Evolutionary conservation across 345 rosid genomes (phyloP), one percentile per base, ranked within the genome.

Genomic region (Salix viminalis): DNA sequence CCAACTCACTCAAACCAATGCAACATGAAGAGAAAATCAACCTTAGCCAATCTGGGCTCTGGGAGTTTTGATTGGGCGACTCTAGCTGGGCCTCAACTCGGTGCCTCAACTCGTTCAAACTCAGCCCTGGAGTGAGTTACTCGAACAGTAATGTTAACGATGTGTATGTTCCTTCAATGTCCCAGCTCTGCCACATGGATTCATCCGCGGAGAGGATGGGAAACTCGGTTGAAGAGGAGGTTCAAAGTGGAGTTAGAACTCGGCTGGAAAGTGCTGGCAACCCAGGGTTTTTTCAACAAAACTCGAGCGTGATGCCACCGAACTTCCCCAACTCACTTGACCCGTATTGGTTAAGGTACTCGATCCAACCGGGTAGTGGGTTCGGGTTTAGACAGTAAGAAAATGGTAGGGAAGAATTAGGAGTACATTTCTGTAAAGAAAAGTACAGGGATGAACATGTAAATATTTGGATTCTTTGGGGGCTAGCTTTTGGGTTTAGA

Each of bases 1-100:
- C 83, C 84, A 89, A 83, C 79, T 84, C 93, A 1, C 79, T 87
- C 13, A 89, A 85, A 79, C 67, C 87, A 28, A 41, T 79, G 62
- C 91, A 82, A 42, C 77, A 85, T 28, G 92, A 87, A 3, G 88
- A 88, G 75, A 87, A 89, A 70, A 73, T 75, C 46, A 84, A 84
- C 54, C 54, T 18, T 82, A 26, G 84, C 76, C 44, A 76, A 77
- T 34, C 78, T 82, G 72, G 86, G 88, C 39, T 77, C 82, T 0
- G 90, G 83, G 4, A 86, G 81, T 52, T 87, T 91, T 36, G 99
- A 93, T 34, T 96, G 99, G 98, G 96, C 97, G 54, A 87, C 80
- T 75, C 81, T 96, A 1, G 91, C 87, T 0, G 88, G 88, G 70
- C 84, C 84, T 93, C 24, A 89, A 71, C 81, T 65, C 83, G 39